Evolutionary conservation across 2,329 filamentous ascomycete species (phyloP), one percentile per base, ranked within the genome.

Genomic region (Claviceps sp.): DNA sequence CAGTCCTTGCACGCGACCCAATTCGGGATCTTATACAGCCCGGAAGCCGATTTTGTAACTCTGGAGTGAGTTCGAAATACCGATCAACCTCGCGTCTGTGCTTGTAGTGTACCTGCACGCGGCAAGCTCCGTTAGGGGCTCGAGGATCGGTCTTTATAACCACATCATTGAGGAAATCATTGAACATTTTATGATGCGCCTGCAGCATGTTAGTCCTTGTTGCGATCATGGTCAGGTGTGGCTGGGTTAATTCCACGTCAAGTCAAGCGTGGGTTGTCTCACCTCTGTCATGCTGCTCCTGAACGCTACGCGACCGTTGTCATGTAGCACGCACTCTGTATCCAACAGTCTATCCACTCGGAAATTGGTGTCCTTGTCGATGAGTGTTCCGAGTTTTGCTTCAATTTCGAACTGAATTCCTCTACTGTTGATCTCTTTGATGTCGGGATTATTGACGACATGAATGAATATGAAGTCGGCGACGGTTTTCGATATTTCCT

Each of bases 281-380:
- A 93, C 88, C 72, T 89, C 81, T 4, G 86, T 90, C 91, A 97
- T 96, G 55, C 82, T 87, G 63, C 89, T 96, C 60, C 83, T 81
- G 62, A 97, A 98, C 0, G 76, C 76, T 34, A 85, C 74, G 45
- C 79, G 76, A 36, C 74, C 72, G 24, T 74, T 77, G 36, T 81
- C 76, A 47, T 74, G 72, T 20, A 95, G 67, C 6, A 94, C 72
- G 47, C 80, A 85, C 63, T 93, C 86, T 0, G 87, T 84, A 22
- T 76, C 67, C 4, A 93, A 75, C 5, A 81, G 79, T 9, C 90
- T 68, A 9, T 77, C 71, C 26, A 90, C 71, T n/a, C 88, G 78
- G 47, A 82, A 74, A 52, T 84, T 79, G 6, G 81, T 86, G 55
- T 84, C 78, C 62, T 81, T 82, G 64, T 88, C 83, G 53, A 91